Evolutionary conservation across 116 monocot genomes (phyloP).

Genomic region (Trichopus zeylanicus): DNA sequence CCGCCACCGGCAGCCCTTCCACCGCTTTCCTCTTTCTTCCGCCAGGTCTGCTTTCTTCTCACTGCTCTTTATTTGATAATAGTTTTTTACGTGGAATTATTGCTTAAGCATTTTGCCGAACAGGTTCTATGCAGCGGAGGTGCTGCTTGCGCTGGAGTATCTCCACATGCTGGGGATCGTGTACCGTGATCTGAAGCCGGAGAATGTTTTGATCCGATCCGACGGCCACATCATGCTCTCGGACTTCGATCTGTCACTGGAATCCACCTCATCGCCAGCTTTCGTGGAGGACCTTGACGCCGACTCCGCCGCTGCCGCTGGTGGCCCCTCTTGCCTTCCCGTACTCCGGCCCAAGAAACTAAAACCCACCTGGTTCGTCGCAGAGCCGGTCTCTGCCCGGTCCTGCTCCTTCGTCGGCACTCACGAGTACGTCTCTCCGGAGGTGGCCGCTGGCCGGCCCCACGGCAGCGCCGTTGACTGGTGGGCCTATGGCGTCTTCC

Average conservation of each 20-base stretch:
- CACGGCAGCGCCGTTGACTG: conserved; percentile 84
- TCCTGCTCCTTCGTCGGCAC: conserved; percentile 84
- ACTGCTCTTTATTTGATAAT: background rate
- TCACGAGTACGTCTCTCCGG: conserved; percentile 86
- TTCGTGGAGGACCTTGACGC: background rate
- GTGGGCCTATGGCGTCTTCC: conserved; percentile 84
- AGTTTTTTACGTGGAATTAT: background rate
- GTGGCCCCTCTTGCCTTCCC: conserved; percentile 23
- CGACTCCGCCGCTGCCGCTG: background rate
- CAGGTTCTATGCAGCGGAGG: conserved; percentile 92
- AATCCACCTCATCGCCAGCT: conserved; percentile 34
- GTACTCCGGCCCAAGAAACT: conserved; percentile 13
- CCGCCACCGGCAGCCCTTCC: conserved; percentile 54
- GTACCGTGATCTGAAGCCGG: conserved; percentile 89
- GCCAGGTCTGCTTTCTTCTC: conserved; percentile 49
- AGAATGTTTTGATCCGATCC: conserved; percentile 84
- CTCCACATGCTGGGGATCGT: conserved; percentile 83
- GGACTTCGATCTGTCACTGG: conserved; percentile 91
- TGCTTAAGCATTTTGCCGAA: background rate
- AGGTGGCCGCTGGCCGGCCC: conserved; percentile 56
- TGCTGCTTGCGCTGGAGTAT: conserved; percentile 80
- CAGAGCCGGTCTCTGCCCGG: conserved; percentile 60
- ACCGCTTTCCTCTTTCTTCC: conserved; percentile 49
- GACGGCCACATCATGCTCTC: conserved; percentile 97
- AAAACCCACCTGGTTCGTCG: conserved; percentile 27